Evolutionary conservation across 441 rosid genomes (phyloP), one percentile per base, ranked within the genome.

Genomic region (Sinapis alba): DNA sequence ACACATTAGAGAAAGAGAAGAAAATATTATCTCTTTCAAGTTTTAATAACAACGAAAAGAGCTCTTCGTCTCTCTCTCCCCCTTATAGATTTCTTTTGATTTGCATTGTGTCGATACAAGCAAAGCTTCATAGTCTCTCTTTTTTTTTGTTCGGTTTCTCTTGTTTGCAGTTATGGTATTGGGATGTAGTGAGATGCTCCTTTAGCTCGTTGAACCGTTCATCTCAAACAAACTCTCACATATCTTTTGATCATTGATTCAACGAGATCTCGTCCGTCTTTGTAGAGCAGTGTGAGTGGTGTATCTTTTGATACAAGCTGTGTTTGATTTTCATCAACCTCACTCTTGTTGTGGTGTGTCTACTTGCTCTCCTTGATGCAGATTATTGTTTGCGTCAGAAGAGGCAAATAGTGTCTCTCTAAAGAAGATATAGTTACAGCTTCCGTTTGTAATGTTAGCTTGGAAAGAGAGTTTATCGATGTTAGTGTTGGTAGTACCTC

Each of bases 261-360:
- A 26, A 83, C 69, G 84, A 72, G 78, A 74, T 82, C 69, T 56
- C 78, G 20, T 80, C 36, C 0, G 21, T 78, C 65, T 67, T 67
- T 11, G 21, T 2, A 36, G 57, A 60, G 18, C 84, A 85, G 51
- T 71, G 90, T 91, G 93, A 20, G 6, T 83, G 0, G 72, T 91
- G 85, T 96, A 36, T 36, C n/a, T 36, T 36, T 36, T 36, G 43
- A 36, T 36, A 36, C 43, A 36, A 96, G 69, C 85, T 96, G 6
- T 84, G 86, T 62, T 91, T 97, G 10, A 69, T 96, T 61, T 85
- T 90, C 81, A 74, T 89, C 77, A 90, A 93, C 84, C 84, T 88
- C 80, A 76, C 90, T 18, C 93, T 96, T 63, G 79, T 87, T 57
- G 80, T 93, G 3, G 87, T 87, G 7, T 90, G 82, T 80, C 89